These are phyloP conservation scores for Polygonum maritimum DNA, from an alignment of 148 eudicot species.

Conservation along the genomic window DNA sequence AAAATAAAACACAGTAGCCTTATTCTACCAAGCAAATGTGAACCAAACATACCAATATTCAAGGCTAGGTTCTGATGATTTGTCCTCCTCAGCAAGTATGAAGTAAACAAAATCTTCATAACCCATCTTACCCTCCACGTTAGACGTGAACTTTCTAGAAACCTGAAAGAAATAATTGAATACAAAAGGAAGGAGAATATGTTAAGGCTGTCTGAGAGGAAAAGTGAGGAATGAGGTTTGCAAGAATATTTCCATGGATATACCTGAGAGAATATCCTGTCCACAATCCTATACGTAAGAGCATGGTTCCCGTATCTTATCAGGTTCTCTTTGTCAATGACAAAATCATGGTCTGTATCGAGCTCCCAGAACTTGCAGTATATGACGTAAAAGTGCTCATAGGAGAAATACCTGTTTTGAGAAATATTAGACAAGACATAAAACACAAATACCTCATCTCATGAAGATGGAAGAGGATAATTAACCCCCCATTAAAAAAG, in stretches of 20 bases:
- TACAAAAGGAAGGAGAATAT: neutral
- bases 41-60: slow-evolving; percentile 67
- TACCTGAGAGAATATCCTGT: slow-evolving; percentile 92
- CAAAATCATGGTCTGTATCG: slow-evolving; percentile 89
- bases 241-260: slow-evolving; percentile 3
- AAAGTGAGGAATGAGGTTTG: neutral
- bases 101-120: slow-evolving; percentile 98
- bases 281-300: slow-evolving; percentile 91
- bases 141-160: slow-evolving; percentile 79
- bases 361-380: slow-evolving; percentile 99
- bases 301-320: slow-evolving; percentile 96
- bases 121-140: slow-evolving; percentile 96
- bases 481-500: neutral
- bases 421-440: neutral
- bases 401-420: slow-evolving; percentile 68
- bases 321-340: slow-evolving; percentile 92
- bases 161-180: slow-evolving; percentile 27
- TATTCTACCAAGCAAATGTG: neutral
- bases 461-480: neutral
- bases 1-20: neutral
- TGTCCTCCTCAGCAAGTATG: slow-evolving; percentile 94
- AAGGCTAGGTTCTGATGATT: slow-evolving; percentile 93
- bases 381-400: slow-evolving; percentile 93
- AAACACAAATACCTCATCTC: neutral
- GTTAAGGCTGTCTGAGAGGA: neutral